Evolutionary conservation across 371 early-diverging fungal genomes (phyloP), one percentile per base, ranked within the genome.

Genomic region (Amoeboaphelidium protococcarum): DNA sequence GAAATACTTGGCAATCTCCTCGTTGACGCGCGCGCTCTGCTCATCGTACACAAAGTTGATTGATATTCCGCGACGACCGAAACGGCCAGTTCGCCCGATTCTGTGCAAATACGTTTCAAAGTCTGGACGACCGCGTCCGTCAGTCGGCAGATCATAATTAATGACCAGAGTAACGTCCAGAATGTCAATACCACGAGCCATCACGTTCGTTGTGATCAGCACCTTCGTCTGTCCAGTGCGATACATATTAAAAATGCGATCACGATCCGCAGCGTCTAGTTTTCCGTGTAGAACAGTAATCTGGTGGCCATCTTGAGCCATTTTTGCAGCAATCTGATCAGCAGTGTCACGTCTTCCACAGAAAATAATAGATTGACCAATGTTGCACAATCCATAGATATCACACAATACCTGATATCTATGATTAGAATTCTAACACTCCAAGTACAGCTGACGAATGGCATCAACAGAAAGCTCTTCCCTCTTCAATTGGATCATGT

Each of bases 51-150:
- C 78, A 70, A 98, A 90, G 62, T 95, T 96, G 62, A 98, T 80
- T 41, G 80, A 78, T 21, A 92, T 86, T 23, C 99, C 99, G 0
- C 73, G 73, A 48, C 97, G 78, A 16, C 96, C 95, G 58, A 96
- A 99, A 47, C 99, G 75, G 26, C 99, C 99, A 0, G 98, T 95
- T 54, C 99, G 76, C 13, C 99, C 99, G 54, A 99, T 92, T 51
- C 99, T 76, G 59, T 98, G 98, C 31, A 97, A 66, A 56, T 99
- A 99, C 0, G 94, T 92, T 56, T 94, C 94, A 16, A 72, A 72
- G 49, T 89, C 91, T 0, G 85, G 76, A 1, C 58, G 54, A 3
- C 58, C 58, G 22, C 54, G 54, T 13, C 6, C 41, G 43, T 50
- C 56, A 45, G 53, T 54, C 22, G 56, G 53, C 19, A 54, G 47